phyloP scores from a whole-genome alignment of 2,329 filamentous ascomycete species.

The Xylaria hypoxylon region DNA sequence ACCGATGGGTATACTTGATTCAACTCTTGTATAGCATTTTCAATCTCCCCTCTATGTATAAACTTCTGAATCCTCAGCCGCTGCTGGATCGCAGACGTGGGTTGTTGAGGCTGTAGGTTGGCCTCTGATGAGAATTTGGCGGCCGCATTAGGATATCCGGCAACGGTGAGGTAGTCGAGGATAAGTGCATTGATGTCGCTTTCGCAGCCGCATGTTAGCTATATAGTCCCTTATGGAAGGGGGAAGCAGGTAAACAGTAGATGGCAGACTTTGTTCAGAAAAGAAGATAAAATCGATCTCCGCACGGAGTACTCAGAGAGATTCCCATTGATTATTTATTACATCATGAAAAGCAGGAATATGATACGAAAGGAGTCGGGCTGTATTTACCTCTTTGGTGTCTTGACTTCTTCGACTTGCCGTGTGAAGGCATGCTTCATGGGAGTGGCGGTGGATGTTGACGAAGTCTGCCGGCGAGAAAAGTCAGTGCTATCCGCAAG shows the following conservation, averaged over 20 bases:
- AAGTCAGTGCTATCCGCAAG: constrained; percentile 31
- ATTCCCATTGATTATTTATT: constrained; percentile 99
- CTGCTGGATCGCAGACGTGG: constrained; percentile 77
- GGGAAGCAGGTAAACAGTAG: constrained; percentile 21
- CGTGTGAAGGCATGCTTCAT: constrained; percentile 80
- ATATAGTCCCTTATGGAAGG: neutral
- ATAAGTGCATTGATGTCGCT: constrained; percentile 97
- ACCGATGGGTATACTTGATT: constrained; percentile 94
- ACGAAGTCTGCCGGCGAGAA: constrained; percentile 67
- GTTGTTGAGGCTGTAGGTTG: constrained; percentile 80
- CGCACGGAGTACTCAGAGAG: constrained; percentile 97
- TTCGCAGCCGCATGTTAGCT: constrained; percentile 37
- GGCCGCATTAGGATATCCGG: constrained; percentile 92
- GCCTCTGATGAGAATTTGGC: constrained; percentile 95
- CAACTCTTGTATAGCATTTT: constrained; percentile 84
- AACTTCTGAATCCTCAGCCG: constrained; percentile 85
- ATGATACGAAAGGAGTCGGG: constrained; percentile 30
- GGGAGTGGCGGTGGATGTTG: constrained; percentile 78
- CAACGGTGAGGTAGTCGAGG: constrained; percentile 95
- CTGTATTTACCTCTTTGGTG: constrained; percentile 86
- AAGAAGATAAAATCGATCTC: constrained; percentile 75
- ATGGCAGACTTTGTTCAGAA: constrained; percentile 43
- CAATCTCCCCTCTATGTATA: constrained; percentile 87
- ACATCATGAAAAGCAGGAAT: constrained; percentile 47
- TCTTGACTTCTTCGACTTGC: constrained; percentile 84